Base-by-base conservation (phyloP, 2,329 filamentous ascomycete species). In the Xylogone sp. region DNA sequence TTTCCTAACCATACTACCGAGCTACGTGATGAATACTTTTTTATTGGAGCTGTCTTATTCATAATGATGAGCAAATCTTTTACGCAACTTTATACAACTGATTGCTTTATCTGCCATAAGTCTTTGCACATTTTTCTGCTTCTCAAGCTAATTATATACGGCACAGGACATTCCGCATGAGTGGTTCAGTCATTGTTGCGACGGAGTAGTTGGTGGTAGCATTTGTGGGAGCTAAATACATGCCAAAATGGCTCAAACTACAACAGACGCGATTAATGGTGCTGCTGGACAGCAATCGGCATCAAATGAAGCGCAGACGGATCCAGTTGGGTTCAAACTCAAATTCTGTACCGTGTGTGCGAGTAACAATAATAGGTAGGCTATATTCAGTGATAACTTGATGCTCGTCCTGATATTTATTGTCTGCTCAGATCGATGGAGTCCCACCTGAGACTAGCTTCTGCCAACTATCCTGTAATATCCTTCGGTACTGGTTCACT, bases 261-360 rank as follows among this genome's bases (percentile, higher is more conserved):
- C 56, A 46, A 24, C 43, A 27, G 52, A 51, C 21, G 45, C 45
- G 24, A 51, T 46, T 20, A 60, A 60, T 53, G 58, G 54, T 13
- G 49, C 49, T 48, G 52, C 51, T 16, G 49, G 21, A 21, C 31
- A 49, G 22, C 46, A 52, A 43, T 13, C 42, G 19, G 54, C 29
- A 43, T 34, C 56, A 18, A 62, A 62, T 49, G 58, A 56, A 27
- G 56, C 59, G 43, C 50, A 56, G 7, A 48, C 42, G 53, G 62
- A 67, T 49, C 53, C 56, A 46, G 59, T 56, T n/a, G 82, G 78
- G 48, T 96, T 86, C 78, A 96, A 94, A 72, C 81, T 99, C 56
- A 95, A 89, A 67, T 97, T 97, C 72, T 97, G 92, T 76, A 97
- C 94, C 2, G 93, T 99, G n/a, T 99, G 94, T 72, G 94, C 94